These are phyloP conservation scores for Yamadazyma spencermartinsiae DNA, from an alignment of 1,139 yeast genomes.

Conservation along the genomic window DNA sequence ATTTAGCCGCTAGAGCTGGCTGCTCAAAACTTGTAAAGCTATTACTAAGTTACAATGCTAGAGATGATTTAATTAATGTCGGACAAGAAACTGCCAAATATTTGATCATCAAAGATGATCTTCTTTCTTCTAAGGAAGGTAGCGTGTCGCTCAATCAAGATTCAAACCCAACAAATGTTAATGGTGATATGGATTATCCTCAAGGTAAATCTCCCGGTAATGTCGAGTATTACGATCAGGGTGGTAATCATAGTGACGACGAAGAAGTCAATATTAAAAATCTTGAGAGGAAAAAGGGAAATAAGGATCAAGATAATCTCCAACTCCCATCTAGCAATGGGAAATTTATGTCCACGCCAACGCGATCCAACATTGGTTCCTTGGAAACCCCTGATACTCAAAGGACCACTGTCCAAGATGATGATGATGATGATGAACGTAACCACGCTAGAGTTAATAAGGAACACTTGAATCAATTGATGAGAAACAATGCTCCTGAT, in stretches of 20 bases:
- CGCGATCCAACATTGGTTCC: constrained; percentile 27
- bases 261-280: constrained; percentile 10
- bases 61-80: constrained; percentile 46
- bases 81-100: constrained; percentile 41
- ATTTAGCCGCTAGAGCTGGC: constrained; percentile 54
- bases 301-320: neutral
- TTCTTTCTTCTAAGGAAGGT: constrained; percentile 7
- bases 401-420: constrained; percentile 46
- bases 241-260: constrained; percentile 4
- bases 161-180: neutral
- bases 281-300: too few species aligned
- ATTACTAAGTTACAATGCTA: constrained; percentile 46
- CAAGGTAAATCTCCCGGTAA: neutral
- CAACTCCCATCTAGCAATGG: constrained; percentile 2
- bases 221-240: constrained; percentile 5
- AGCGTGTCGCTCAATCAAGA: neutral
- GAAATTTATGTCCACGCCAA: constrained; percentile 37
- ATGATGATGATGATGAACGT: constrained; percentile 33
- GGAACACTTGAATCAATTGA: constrained; percentile 32
- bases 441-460: constrained; percentile 31
- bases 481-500: constrained; percentile 20
- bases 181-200: neutral
- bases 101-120: constrained; percentile 27
- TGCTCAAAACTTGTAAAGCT: constrained; percentile 39
- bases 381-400: constrained; percentile 51